Evolutionary conservation across 1,284 basidiomycete species (phyloP), one percentile per base, ranked within the genome.

Genomic region (Ustilago loliicola): DNA sequence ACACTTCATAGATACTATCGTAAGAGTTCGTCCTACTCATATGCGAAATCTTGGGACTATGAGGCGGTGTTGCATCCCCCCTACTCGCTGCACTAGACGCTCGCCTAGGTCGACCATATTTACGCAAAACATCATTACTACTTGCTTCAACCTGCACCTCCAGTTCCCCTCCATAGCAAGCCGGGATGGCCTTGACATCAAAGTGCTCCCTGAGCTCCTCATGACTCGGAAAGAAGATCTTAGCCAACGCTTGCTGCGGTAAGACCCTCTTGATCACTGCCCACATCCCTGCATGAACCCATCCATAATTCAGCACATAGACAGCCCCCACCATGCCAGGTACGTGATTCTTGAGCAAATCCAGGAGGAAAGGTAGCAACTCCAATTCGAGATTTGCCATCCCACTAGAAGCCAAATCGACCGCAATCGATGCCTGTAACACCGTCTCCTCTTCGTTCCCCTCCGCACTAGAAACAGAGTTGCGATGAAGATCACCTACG

Each of bases 251-350:
- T 45, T 90, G 88, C 54, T 90, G 88, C 15, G 94, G 93, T 38
- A 95, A 88, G 5, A 93, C 83, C 54, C 90, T 91, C 91, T 92
- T 94, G 70, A 91, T 88, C 54, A 95, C 84, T 42, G 87, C 90
- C 93, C 93, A 95, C 72, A 93, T 88, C 19, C 92, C 91, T 1
- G 91, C 89, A 86, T 94, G 92, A 19, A 91, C 87, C 93, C 93
- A 95, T 10, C 92, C 91, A 83, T 92, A 93, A 86, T 95, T 94
- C 40, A 94, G 88, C 57, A 94, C 87, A 82, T 93, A 93, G 30
- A 92, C 92, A 90, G 85, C 62, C 62, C 81, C 83, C 2, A 84
- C 79, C 62, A 83, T 78, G 21, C 84, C 83, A 0, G 85, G 85
- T 29, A 80, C 82, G 53, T 86, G 84, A 42, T 83, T 84, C 64